A percentile compares a stretch with the other conserved stretches of the same genome.
These are phyloP conservation scores for Beauveria pseudobassiana DNA, from an alignment of 2,329 filamentous ascomycete species.

Conservation along the genomic window DNA sequence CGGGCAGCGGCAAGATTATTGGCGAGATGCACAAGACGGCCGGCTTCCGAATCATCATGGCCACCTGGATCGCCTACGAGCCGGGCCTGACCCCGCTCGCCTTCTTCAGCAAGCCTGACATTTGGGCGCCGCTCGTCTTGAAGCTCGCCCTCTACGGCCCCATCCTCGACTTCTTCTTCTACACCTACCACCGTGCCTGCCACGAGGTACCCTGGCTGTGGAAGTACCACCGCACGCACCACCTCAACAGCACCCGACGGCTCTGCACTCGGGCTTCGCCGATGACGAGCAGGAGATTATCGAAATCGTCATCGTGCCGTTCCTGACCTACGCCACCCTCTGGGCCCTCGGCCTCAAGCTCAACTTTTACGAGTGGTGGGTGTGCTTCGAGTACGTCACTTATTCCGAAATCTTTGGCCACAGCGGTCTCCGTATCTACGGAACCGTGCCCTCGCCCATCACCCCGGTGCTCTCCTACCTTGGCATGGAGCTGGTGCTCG, in stretches of 20 bases:
- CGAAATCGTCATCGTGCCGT: slow-evolving; percentile 32
- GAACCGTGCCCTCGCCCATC: slow-evolving; percentile 26
- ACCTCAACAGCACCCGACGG: slow-evolving; percentile 34
- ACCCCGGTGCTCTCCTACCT: slow-evolving; percentile 26
- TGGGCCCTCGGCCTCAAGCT: slow-evolving; percentile 29
- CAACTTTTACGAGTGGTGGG: slow-evolving; percentile 40
- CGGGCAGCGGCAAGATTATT: slow-evolving; percentile 18
- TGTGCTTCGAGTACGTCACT: slow-evolving; percentile 36
- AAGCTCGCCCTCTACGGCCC: slow-evolving; percentile 28
- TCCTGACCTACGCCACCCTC: slow-evolving; percentile 30
- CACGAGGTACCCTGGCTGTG: slow-evolving; percentile 32
- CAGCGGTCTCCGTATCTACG: slow-evolving; percentile 31
- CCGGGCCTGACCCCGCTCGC: slow-evolving; percentile 7
- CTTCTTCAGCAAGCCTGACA: slow-evolving; percentile 8
- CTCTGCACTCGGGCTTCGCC: slow-evolving; percentile 33
- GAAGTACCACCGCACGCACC: slow-evolving; percentile 34
- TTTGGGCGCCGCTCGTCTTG: slow-evolving; percentile 22
- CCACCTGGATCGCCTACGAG: slow-evolving; percentile 20
- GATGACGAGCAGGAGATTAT: slow-evolving; percentile 36
- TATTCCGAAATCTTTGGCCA: slow-evolving; percentile 33
- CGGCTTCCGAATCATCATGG: slow-evolving; percentile 18
- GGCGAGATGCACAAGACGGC: slow-evolving; percentile 20
- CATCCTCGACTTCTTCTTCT: slow-evolving; percentile 35
- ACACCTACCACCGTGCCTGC: slow-evolving; percentile 34
- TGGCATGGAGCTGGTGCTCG: slow-evolving; percentile 30